phyloP scores from a whole-genome alignment of 2,329 filamentous ascomycete genomes.

The Colletotrichum filicis region DNA sequence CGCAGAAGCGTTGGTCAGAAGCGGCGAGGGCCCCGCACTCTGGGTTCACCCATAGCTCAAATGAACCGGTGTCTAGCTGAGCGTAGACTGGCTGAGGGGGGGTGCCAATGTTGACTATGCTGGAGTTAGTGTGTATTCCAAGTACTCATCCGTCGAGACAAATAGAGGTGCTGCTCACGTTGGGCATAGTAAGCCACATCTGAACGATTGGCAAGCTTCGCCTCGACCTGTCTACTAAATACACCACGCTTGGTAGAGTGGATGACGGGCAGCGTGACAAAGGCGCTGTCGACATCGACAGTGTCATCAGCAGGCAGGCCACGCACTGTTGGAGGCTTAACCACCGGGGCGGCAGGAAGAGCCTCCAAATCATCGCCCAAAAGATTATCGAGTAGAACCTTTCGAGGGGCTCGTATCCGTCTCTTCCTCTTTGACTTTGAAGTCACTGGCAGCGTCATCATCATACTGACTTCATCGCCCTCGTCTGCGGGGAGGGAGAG shows the following conservation, averaged over 20 bases:
- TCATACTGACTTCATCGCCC: background rate
- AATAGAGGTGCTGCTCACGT: conserved; percentile 44
- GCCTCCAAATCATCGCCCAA: background rate
- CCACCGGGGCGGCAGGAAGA: conserved; percentile 10
- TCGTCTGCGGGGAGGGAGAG: conserved; percentile 26
- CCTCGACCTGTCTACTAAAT: conserved; percentile 54
- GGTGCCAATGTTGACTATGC: conserved; percentile 59
- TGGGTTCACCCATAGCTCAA: conserved; percentile 73
- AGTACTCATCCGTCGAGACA: background rate
- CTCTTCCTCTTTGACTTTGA: conserved; percentile 18
- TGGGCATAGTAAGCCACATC: conserved; percentile 66
- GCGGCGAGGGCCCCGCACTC: conserved; percentile 59
- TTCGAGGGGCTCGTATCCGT: conserved; percentile 1
- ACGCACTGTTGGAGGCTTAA: conserved; percentile 8
- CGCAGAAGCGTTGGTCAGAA: conserved; percentile 57
- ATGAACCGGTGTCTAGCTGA: conserved; percentile 69
- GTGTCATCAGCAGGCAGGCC: conserved; percentile 28
- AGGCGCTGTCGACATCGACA: conserved; percentile 30
- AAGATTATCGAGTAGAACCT: conserved; percentile 17
- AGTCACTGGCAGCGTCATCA: conserved; percentile 29
- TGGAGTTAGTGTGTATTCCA: background rate
- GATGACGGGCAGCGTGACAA: conserved; percentile 44
- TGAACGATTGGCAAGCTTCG: conserved; percentile 60
- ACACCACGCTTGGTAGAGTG: conserved; percentile 45
- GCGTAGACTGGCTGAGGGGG: conserved; percentile 64